Evolutionary conservation across 768 basidiomycete species (phyloP), one percentile per base, ranked within the genome.

Genomic region (Terana coerulea): DNA sequence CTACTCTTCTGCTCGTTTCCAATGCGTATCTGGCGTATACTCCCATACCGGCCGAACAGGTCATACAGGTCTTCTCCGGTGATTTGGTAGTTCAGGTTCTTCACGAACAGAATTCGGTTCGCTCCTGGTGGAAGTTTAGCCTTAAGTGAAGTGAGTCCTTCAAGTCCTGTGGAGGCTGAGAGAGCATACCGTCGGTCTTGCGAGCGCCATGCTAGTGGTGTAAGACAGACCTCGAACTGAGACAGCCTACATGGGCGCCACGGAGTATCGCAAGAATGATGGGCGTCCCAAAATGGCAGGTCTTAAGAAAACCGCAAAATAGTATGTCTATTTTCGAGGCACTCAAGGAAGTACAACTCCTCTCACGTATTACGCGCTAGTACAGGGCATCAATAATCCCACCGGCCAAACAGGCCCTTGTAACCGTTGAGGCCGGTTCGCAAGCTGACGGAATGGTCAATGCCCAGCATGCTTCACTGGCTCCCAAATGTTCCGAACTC

Each of bases 41-140:
- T 90, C 41, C 95, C 95, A 72, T 98, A 99, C 57, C 93, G 90
- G 49, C 94, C 95, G 61, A 99, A 98, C 56, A 98, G 75, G 72
- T 98, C 95, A 68, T 98, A 98, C 60, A 98, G 69, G 69, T 98
- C 94, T 55, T 93, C 89, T 47, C 94, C 94, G 28, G 85, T 92
- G 59, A 93, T 93, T 68, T 85, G 84, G 71, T 94, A 95, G 69
- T 89, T 92, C 48, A 95, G 71, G 64, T 95, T 95, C 70, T 95
- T 95, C 24, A 94, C 90, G 61, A 93, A 95, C 36, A 95, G 79
- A 49, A 95, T 91, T 40, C 92, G 82, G 65, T 94, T 94, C 15
- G 91, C 92, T 48, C 91, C 91, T 22, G 91, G 87, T 3, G 91
- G 91, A n/a, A 94, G 81, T 65, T 92, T 92, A 8, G 88, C 75